Evolutionary conservation across 2,329 filamentous ascomycete genomes (phyloP).

Genomic region (Dendryphion nanum): DNA sequence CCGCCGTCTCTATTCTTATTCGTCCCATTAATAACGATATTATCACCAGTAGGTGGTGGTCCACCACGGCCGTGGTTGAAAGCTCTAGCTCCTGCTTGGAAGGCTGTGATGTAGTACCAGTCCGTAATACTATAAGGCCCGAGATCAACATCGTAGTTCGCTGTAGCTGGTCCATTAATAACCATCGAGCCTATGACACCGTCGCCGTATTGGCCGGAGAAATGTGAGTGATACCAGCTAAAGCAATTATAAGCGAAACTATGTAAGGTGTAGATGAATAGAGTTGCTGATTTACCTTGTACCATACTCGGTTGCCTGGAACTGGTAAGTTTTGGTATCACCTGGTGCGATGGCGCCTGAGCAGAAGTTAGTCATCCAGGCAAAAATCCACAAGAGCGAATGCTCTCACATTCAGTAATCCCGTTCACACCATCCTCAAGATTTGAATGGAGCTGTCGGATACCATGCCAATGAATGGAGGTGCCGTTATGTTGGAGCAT

Average conservation of each 20-base stretch:
- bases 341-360: constrained; percentile 51
- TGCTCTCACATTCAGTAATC: constrained; percentile 14
- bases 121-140: constrained; percentile 23
- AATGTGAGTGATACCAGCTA: constrained; percentile 45
- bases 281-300: too few relatives aligned
- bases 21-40: constrained; percentile 54
- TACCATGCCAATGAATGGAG: constrained; percentile 62
- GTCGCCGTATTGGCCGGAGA: constrained; percentile 44
- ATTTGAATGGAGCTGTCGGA: constrained; percentile 56
- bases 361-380: neutral
- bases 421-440: constrained; percentile 54
- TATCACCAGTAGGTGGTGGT: constrained; percentile 44
- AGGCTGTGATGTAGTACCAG: constrained; percentile 45
- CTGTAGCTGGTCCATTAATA: constrained; percentile 30
- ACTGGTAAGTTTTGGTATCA: constrained; percentile 26
- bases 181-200: constrained; percentile 37
- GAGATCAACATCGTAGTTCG: constrained; percentile 30
- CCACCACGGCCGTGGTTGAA: constrained; percentile 16
- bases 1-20: constrained; percentile 45
- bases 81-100: constrained; percentile 23
- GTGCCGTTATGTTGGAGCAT: constrained; percentile 56
- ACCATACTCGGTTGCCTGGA: constrained; percentile 30
- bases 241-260: too few relatives aligned
- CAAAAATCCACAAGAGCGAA: neutral
- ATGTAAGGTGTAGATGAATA: too few relatives aligned